Evolutionary conservation across 2,329 filamentous ascomycete genomes (phyloP).

Genomic region (Trichophyton benhamiae): DNA sequence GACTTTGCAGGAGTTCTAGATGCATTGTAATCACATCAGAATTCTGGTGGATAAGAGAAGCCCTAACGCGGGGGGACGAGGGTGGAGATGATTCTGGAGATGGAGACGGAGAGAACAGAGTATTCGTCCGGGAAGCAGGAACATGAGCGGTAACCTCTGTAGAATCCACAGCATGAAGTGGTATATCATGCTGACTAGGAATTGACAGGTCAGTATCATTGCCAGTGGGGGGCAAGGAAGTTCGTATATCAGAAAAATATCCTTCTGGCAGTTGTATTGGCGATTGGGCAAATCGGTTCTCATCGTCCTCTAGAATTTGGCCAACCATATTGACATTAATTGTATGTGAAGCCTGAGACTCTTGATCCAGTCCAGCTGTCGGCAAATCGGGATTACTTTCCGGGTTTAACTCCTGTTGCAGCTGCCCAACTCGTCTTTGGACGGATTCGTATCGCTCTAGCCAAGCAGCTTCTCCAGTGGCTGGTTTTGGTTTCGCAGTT

Average conservation of each 20-base stretch:
- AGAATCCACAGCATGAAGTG: not conserved
- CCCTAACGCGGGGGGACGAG: conserved; percentile 31
- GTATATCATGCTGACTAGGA: not conserved
- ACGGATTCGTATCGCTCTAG: conserved; percentile 21
- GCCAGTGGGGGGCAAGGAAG: conserved; percentile 10
- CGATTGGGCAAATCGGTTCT: conserved; percentile 28
- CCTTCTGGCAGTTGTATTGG: conserved; percentile 27
- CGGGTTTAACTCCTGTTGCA: conserved; percentile 14
- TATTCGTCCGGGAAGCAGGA: conserved; percentile 27
- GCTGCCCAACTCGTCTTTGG: conserved; percentile 21
- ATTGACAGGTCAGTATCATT: conserved; percentile 1
- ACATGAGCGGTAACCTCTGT: not conserved
- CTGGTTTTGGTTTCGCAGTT: conserved; percentile 11
- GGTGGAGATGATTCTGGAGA: conserved; percentile 31
- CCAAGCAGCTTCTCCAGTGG: conserved; percentile 13
- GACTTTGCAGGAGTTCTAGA: conserved; percentile 27
- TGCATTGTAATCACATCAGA: conserved; percentile 36
- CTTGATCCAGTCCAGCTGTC: not conserved
- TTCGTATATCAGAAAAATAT: conserved; percentile 14
- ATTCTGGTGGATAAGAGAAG: conserved; percentile 32
- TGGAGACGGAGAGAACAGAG: conserved; percentile 29
- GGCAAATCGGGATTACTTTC: not conserved
- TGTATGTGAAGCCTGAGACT: conserved; percentile 9
- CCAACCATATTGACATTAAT: conserved; percentile 7
- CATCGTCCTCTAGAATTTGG: conserved; percentile 22